These are phyloP conservation scores for Dissophora globulifera DNA, from an alignment of 192 early-diverging fungal genomes.

Conservation along the genomic window DNA sequence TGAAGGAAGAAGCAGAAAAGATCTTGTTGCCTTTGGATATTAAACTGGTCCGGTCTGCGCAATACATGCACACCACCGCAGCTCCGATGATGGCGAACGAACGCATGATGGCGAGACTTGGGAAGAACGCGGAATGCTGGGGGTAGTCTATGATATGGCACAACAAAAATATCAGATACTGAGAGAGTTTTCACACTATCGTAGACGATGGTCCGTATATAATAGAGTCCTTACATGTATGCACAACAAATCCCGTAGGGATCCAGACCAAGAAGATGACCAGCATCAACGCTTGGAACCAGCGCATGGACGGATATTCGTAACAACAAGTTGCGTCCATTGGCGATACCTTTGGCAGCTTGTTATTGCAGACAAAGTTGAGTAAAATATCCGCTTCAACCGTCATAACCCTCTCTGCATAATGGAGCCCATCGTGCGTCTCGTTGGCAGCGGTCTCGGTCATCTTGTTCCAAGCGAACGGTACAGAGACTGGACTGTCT, in stretches of 20 bases:
- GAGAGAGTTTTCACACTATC: neutral
- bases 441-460: constrained; percentile 39
- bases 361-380: constrained; percentile 72
- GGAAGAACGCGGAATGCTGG: constrained; percentile 24
- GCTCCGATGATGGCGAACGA: constrained; percentile 64
- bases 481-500: constrained; percentile 53
- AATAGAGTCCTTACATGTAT: constrained; percentile 16
- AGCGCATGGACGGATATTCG: constrained; percentile 57
- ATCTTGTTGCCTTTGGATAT: constrained; percentile 76
- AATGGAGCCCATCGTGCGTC: constrained; percentile 81
- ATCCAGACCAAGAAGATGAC: constrained; percentile 55
- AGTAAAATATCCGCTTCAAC: constrained; percentile 66
- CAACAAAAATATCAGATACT: neutral
- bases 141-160: constrained; percentile 15
- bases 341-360: constrained; percentile 53
- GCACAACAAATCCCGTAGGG: constrained; percentile 43
- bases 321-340: constrained; percentile 71
- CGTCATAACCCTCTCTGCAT: constrained; percentile 54
- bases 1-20: constrained; percentile 60
- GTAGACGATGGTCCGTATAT: no score
- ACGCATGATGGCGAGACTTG: constrained; percentile 54
- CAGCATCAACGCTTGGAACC: constrained; percentile 56
- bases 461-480: constrained; percentile 64
- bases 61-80: constrained; percentile 68
- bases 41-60: constrained; percentile 75